Conservation (phyloP, 1,284 basidiomycete genomes). For the Rhodotorula sp. region DNA sequence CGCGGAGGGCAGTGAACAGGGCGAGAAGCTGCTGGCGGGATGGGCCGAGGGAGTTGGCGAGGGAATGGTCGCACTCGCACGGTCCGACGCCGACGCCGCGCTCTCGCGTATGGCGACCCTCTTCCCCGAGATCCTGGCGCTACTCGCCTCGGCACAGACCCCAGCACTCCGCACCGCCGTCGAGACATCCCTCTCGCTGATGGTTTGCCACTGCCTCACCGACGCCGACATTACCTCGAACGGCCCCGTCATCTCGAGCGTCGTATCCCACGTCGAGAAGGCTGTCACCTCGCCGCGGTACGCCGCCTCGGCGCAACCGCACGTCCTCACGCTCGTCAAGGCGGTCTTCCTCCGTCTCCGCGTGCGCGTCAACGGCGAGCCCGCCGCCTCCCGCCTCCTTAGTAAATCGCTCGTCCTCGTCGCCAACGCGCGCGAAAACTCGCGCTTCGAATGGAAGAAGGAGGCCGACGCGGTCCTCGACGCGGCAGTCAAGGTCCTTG, state of each 20-base stretch:
- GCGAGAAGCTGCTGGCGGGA: slow-evolving; percentile 57
- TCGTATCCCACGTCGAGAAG: slow-evolving; percentile 63
- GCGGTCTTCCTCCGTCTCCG: slow-evolving; percentile 53
- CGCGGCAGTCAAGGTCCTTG: slow-evolving; percentile 78
- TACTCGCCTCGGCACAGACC: slow-evolving; percentile 26
- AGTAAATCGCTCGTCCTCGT: slow-evolving; percentile 70
- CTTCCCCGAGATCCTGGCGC: slow-evolving; percentile 28
- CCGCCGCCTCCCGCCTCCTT: slow-evolving; percentile 70
- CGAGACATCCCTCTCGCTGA: slow-evolving; percentile 60
- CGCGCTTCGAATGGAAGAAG: slow-evolving; percentile 87
- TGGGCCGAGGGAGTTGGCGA: slow-evolving; percentile 72
- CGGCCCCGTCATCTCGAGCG: slow-evolving; percentile 33
- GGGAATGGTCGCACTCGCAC: slow-evolving; percentile 61
- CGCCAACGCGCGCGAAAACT: slow-evolving; percentile 70
- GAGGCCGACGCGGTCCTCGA: slow-evolving; percentile 77
- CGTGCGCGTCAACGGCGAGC: slow-evolving; percentile 42
- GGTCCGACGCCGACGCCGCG: slow-evolving; percentile 33
- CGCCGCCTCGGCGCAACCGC: slow-evolving; percentile 68
- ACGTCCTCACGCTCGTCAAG: slow-evolving; percentile 44
- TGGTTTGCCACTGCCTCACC: slow-evolving; percentile 67
- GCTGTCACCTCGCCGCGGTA: slow-evolving; percentile 67
- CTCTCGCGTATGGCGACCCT: slow-evolving; percentile 17
- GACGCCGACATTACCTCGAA: slow-evolving; percentile 56
- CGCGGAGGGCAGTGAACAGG: slow-evolving; percentile 49
- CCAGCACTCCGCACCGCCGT: slow-evolving; percentile 60